These are phyloP conservation scores for Endoconidiophora polonica DNA, from an alignment of 2,329 filamentous ascomycete genomes.

Conservation along the genomic window DNA sequence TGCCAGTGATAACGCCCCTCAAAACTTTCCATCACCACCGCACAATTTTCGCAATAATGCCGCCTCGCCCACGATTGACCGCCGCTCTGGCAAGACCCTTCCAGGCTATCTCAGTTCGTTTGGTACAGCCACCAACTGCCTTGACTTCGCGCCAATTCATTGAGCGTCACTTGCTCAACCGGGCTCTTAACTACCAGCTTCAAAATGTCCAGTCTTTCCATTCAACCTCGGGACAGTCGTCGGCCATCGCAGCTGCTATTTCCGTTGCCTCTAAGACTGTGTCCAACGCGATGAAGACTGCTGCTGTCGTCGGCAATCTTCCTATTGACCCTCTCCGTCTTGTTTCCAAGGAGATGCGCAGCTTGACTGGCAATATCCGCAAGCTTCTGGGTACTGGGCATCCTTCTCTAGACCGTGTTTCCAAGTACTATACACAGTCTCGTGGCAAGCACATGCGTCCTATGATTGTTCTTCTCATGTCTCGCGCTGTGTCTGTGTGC, in stretches of 20 bases:
- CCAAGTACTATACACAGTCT: constrained; percentile 94
- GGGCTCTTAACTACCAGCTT: constrained; percentile 10
- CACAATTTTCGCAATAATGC: not conserved
- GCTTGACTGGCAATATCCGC: constrained; percentile 81
- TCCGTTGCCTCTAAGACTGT: constrained; percentile 55
- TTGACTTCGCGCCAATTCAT: constrained; percentile 6
- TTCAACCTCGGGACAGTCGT: constrained; percentile 30
- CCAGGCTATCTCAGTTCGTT: not conserved
- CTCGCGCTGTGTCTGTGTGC: constrained; percentile 71
- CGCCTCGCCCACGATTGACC: constrained; percentile 9
- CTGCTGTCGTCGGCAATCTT: constrained; percentile 44
- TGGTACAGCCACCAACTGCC: constrained; percentile 4
- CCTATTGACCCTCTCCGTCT: constrained; percentile 74
- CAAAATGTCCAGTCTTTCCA: constrained; percentile 24
- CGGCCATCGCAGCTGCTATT: constrained; percentile 62
- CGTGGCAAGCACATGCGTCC: constrained; percentile 96
- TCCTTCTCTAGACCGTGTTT: constrained; percentile 81
- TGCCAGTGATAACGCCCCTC: constrained; percentile 1
- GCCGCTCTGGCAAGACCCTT: constrained; percentile 7
- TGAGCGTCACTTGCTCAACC: constrained; percentile 8
- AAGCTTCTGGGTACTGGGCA: constrained; percentile 89
- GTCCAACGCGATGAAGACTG: constrained; percentile 45
- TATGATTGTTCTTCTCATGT: constrained; percentile 90
- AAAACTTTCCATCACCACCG: not conserved
- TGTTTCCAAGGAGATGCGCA: constrained; percentile 94